Evolutionary conservation across 2,329 filamentous ascomycete genomes (phyloP), one percentile per base, ranked within the genome.

Genomic region (Phyllosticta paracitricarpa): DNA sequence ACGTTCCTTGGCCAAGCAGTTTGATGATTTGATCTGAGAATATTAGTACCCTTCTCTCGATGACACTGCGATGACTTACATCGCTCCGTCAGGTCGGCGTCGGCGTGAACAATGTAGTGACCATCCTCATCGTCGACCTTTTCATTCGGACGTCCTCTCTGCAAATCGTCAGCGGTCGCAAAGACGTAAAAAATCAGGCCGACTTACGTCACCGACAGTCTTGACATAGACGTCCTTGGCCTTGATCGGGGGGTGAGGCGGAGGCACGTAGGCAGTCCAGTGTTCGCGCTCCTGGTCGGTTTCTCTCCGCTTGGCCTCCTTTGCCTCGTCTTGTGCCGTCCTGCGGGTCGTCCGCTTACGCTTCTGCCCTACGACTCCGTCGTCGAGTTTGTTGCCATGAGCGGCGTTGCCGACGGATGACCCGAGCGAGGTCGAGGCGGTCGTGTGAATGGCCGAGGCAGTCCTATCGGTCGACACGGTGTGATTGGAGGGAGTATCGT

Each of bases 121-220:
- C 94, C 94, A 68, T 99, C 94, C 54, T 97, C 91, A 66, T 99
- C 94, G 69, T 99, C 94, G 54, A 94, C 88, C 72, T 95, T 94
- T 67, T 86, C 81, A 66, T 85, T 75, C 62, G 80, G 78, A 56
- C 72, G 68, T 65, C 75, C 77, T 3, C 76, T 78, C 79, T 83
- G 64, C 40, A 59, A 63, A 30, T 4, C 2, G 55, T 59, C 33
- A 25, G 17, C 24, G 54, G 10, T 17, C 63, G 70, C 40, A 70
- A 68, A 59, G 8, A 51, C 56, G 1, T 30, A 6, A 58, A 51
- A 53, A 19, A 19, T 74, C 40, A 56, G 51, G 25, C 12, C 35
- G 7, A 57, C 82, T 73, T 77, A 87, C 84, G 73, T 86, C 83
- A 64, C 77, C 73, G 53, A 86, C 73, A 3, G 84, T 78, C 52